Evolutionary conservation across 2,329 filamentous ascomycete species (phyloP).

Genomic region (Arthrobotrys musiformis): DNA sequence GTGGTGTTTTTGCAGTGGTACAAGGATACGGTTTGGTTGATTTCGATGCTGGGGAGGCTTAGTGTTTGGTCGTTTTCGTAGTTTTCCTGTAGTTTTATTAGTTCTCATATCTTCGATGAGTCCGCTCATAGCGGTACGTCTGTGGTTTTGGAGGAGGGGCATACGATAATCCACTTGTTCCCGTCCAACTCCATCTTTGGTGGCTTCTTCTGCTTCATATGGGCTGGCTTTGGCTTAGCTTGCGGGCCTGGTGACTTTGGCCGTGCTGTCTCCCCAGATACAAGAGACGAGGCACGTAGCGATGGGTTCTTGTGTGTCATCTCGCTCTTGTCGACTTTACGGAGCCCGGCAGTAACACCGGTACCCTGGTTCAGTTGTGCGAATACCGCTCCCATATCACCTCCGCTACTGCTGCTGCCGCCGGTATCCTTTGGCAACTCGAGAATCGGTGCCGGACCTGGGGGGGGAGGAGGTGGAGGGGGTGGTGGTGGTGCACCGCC

Average conservation of each 20-base stretch:
- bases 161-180: conserved; percentile 91
- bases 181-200: conserved; percentile 81
- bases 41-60: conserved; percentile 80
- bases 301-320: conserved; percentile 99
- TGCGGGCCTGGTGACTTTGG: conserved; percentile 88
- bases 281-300: conserved; percentile 77
- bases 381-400: conserved; percentile 88
- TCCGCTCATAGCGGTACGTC: too few relatives aligned
- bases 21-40: conserved; percentile 90
- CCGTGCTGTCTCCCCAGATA: conserved; percentile 71
- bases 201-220: conserved; percentile 84
- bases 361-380: conserved; percentile 89
- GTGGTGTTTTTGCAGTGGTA: conserved; percentile 91
- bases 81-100: conserved; percentile 74
- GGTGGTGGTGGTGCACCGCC: conserved; percentile 66
- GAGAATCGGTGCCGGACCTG: conserved; percentile 69
- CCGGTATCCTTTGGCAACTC: conserved; percentile 61
- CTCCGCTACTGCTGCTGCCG: conserved; percentile 64
- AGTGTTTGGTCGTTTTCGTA: conserved; percentile 76
- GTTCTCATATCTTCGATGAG: not conserved
- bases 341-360: conserved; percentile 84
- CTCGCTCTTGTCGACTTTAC: conserved; percentile 92
- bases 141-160: conserved; percentile 61
- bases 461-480: conserved; percentile 76
- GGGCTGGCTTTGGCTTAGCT: conserved; percentile 87